Evolutionary conservation across 257 asterid species (phyloP).

Genomic region (Solanum neorickii): DNA sequence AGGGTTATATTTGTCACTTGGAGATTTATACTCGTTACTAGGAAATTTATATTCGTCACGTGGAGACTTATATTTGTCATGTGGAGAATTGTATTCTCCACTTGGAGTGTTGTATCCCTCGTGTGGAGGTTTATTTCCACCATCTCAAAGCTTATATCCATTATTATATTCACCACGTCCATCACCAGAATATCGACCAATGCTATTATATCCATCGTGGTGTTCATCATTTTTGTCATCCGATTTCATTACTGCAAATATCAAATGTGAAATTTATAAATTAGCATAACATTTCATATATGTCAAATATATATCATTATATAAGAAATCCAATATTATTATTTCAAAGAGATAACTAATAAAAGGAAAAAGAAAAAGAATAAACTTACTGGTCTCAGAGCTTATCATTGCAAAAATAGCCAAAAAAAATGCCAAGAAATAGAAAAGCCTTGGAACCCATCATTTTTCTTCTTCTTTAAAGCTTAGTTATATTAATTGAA

Average conservation of each 20-base stretch:
- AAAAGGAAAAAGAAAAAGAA: not conserved
- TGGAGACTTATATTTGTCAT: not conserved
- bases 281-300: not conserved
- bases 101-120: not conserved
- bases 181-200: not conserved
- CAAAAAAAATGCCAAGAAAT: not conserved
- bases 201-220: not conserved
- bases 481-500: not conserved
- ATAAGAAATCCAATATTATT: not conserved
- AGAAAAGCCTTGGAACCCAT: not conserved
- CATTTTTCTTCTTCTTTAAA: not conserved
- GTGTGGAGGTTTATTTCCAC: not conserved
- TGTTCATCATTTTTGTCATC: not conserved
- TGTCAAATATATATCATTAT: not conserved
- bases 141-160: not conserved
- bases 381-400: not conserved
- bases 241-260: not conserved
- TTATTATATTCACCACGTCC: not conserved
- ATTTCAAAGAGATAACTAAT: not conserved
- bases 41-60: not conserved
- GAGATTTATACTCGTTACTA: not conserved
- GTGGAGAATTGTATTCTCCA: not conserved
- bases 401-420: not conserved
- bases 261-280: not conserved
- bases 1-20: not conserved